Evolutionary conservation across 202 grass and related monocot species (phyloP), one percentile per base, ranked within the genome.

Genomic region (Bolboschoenoplectus hybrid): DNA sequence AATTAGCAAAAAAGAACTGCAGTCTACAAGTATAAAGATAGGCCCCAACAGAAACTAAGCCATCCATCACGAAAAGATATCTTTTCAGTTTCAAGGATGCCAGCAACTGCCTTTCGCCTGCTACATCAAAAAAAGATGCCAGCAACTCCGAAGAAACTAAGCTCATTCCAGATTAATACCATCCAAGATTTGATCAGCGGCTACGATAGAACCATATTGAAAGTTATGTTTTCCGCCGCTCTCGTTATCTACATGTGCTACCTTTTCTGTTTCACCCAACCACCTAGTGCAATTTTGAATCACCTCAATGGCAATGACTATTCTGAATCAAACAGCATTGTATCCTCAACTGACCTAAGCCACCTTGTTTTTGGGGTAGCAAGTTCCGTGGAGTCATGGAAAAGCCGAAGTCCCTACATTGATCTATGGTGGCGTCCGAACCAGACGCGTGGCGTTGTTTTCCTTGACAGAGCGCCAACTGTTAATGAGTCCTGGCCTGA

Each of bases 321-420:
- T 58, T 58, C 53, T 2, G 7, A 62, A 10, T 43, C 14, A 11
- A 46, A 14, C 8, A 50, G 44, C 44, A 50, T 26, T 26, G 14
- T 40, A 0, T 0, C 85, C 12, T 81, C 87, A 52, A 98, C 95
- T 50, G 90, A 89, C 41, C 81, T 94, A 70, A 91, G 90, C 26
- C 91, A 98, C 83, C 38, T 98, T 85, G 93, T 95, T 66, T 98
- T 98, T 81, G 88, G 93, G 71, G 85, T 98, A 87, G 93, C 89
- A 72, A 89, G 89, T 2, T 97, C 95, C n/a, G 93, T 87, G 26
- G 41, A 34, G 6, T 92, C 90, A 38, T 95, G 96, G 96, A 84
- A 86, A 64, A 74, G 67, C 62, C 93, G 96, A 20, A 86, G 81
- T 14, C 85, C 89, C 1, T 98, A 94, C 84, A 85, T 80, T 47